Base-by-base conservation (phyloP, 176 grass and related monocot genomes). In the Paspalum vaginatum region DNA sequence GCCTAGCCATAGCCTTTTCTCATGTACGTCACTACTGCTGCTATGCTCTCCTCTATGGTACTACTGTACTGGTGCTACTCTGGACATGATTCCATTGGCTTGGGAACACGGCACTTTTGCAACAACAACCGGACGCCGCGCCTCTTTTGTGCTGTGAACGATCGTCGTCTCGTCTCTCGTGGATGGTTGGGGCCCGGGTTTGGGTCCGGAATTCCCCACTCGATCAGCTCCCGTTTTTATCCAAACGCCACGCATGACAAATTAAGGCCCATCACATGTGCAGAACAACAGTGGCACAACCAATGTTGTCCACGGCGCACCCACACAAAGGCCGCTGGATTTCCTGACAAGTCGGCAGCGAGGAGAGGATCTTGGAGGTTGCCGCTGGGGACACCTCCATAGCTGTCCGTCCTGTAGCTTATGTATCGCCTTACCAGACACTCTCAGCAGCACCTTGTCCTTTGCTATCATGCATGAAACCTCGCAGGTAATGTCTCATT, bases 331-430 rank as follows among this genome's bases (percentile, higher is more conserved):
- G 54, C 43, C 45, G 5, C 43, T 53, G 26, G 45, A 62, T 62
- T 65, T 87, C 26, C 47, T 49, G 48, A 38, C 73, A 72, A 22
- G 20, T 63, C 37, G 70, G 85, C 61, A 27, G 66, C 38, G 65
- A 42, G 42, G 38, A 16, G 65, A 63, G 57, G 64, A 77, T 70
- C 57, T 79, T 58, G 22, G 80, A 65, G 58, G 40, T 65, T 46
- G 72, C 13, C 56, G 61, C 39, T n/a, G 32, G 62, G 68, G 37
- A 40, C 85, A 71, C 20, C 22, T 53, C 70, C 81, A 40, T 61
- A 70, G 72, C 65, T 87, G 79, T 58, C 74, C 27, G 72, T 26
- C 40, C 86, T 83, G 74, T 87, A 57, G 74, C 79, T 83, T 62
- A 83, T 72, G 80, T 26, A 72, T 71, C 25, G 27, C 48, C 73